Evolutionary conservation across 2,329 filamentous ascomycete species (phyloP).

Genomic region (Penicillium vulpinum): DNA sequence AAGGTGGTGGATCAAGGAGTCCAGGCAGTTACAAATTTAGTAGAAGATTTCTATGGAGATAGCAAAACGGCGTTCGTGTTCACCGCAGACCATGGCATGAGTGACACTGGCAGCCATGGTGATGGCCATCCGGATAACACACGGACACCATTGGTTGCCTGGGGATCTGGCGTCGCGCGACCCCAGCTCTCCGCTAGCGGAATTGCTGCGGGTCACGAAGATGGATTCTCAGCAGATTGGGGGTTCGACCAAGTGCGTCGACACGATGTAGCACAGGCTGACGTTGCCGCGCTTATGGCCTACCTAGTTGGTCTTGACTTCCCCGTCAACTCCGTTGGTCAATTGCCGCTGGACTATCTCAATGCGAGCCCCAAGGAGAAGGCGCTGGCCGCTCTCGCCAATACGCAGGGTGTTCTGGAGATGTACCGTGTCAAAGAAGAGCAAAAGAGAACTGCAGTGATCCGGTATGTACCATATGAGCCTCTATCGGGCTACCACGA

Average conservation of each 20-base stretch:
- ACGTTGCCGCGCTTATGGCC: slow-evolving; percentile 93
- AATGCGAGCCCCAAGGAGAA: slow-evolving; percentile 72
- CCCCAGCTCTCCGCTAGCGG: slow-evolving; percentile 60
- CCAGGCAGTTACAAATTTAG: slow-evolving; percentile 74
- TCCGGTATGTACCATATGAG: slow-evolving; percentile 75
- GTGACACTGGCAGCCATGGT: slow-evolving; percentile 97
- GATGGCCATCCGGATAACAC: slow-evolving; percentile 98
- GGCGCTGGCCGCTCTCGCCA: slow-evolving; percentile 78
- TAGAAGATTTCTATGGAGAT: slow-evolving; percentile 82
- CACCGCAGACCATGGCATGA: slow-evolving; percentile 98
- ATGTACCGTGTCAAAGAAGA: slow-evolving; percentile 96
- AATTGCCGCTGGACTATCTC: slow-evolving; percentile 82
- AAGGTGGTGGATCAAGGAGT: slow-evolving; percentile 91
- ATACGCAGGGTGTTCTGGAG: slow-evolving; percentile 83
- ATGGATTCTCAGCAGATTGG: slow-evolving; percentile 86
- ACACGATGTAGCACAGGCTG: slow-evolving; percentile 90
- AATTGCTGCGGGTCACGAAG: slow-evolving; percentile 79
- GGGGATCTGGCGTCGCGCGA: slow-evolving; percentile 86
- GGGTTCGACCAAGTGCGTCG: slow-evolving; percentile 74
- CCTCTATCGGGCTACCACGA: slow-evolving; percentile 65
- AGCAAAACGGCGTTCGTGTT: slow-evolving; percentile 92
- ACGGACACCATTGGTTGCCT: slow-evolving; percentile 84
- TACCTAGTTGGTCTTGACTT: slow-evolving; percentile 86
- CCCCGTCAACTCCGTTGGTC: slow-evolving; percentile 93
- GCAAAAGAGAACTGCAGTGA: slow-evolving; percentile 71